Evolutionary conservation across 345 rosid species (phyloP), one percentile per base, ranked within the genome.

Genomic region (Populus pruinosa): DNA sequence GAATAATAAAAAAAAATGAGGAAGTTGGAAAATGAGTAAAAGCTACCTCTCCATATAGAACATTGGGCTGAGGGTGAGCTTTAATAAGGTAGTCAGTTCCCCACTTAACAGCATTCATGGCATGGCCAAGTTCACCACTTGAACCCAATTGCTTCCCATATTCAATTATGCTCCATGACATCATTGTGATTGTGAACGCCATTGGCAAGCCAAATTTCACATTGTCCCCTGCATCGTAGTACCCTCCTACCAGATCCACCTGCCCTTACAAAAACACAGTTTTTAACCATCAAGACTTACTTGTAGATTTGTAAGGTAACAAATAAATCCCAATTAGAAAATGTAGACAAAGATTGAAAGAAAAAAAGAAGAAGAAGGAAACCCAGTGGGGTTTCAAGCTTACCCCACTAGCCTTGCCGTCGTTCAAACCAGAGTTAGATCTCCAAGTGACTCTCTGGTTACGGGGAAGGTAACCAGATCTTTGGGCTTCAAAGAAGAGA

Each of bases 141-240:
- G 86, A 64, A 25, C 87, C 87, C 93, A 96, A 85, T 76, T 93
- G 98, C 65, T 87, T 87, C 0, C 97, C 97, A 70, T 93, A 94
- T 79, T 96, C 99, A 35, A 96, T 87, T 23, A 96, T 89, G 78
- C 99, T 91, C 99, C 99, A 96, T 0, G 99, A 93, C 97, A 94
- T 91, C 98, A 96, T 94, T 21, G 99, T 96, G 62, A 96, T 81
- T 14, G 99, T 96, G 79, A 96, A 96, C 1, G 99, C 99, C 99
- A 96, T 93, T 41, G 99, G 99, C 4, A 96, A 86, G 2, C 99
- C 99, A 75, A 96, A 96, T 89, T 96, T 96, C 83, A 96, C 99
- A 83, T 96, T 96, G 86, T 96, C 99, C 80, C 99, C 99, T 49
- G 99, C 99, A 80, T 96, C 99, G 71, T 96, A 92, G 85, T 96